Conservation (phyloP, 1,284 basidiomycete genomes). For the Leucoagaricus sp. region DNA sequence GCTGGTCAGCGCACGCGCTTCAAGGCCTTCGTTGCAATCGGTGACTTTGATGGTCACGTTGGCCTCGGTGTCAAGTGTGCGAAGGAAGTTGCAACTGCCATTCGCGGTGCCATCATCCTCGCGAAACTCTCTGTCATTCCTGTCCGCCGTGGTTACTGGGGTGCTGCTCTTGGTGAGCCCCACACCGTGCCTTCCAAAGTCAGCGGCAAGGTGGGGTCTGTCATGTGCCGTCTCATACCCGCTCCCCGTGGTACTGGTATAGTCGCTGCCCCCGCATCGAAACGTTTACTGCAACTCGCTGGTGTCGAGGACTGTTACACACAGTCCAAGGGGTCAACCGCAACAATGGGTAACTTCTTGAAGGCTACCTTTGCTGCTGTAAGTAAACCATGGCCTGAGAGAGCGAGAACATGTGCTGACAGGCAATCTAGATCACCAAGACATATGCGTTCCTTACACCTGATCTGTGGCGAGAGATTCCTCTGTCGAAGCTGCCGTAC, state of each 20-base stretch:
- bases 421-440: conserved; percentile 78
- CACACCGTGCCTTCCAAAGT: conserved; percentile 99
- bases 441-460: conserved; percentile 98
- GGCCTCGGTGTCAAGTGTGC: conserved; percentile 99
- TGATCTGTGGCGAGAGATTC: conserved; percentile 96
- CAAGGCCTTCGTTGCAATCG: conserved; percentile 99
- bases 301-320: conserved; percentile 97
- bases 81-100: conserved; percentile 99
- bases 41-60: conserved; percentile 98
- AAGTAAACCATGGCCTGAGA: conserved; percentile 31
- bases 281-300: conserved; percentile 96
- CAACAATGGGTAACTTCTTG: conserved; percentile 99
- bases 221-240: conserved; percentile 99
- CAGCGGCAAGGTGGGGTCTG: conserved; percentile 97
- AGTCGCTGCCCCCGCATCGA: conserved; percentile 96
- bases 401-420: background rate
- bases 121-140: conserved; percentile 96
- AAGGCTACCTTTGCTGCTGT: conserved; percentile 98
- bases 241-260: conserved; percentile 99
- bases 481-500: conserved; percentile 86
- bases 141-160: conserved; percentile 99
- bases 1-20: conserved; percentile 99
- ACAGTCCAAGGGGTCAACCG: conserved; percentile 96
- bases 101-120: conserved; percentile 97
- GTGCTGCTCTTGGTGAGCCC: conserved; percentile 96